phyloP scores from a whole-genome alignment of 2,329 filamentous ascomycete genomes.

The Aspergillus sp. region DNA sequence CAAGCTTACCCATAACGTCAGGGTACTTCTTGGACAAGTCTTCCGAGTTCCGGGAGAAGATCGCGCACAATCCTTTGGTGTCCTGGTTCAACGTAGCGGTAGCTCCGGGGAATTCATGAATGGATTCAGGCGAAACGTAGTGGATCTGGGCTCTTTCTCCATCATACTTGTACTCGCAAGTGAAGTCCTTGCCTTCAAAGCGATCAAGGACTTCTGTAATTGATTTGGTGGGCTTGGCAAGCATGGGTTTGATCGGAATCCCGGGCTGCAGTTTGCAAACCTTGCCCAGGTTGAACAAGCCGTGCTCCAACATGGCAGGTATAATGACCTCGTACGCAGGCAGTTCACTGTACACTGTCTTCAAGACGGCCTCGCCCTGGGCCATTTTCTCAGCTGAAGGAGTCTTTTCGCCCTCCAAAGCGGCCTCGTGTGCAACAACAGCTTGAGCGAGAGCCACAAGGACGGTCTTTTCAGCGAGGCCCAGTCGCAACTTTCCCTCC shows the following conservation, averaged over 20 bases:
- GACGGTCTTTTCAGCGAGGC: conserved; percentile 87
- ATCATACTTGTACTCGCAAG: conserved; percentile 99
- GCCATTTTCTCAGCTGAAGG: conserved; percentile 75
- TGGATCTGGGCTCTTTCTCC: conserved; percentile 98
- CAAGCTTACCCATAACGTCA: conserved; percentile 83
- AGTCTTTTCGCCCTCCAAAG: conserved; percentile 62
- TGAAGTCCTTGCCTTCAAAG: conserved; percentile 92
- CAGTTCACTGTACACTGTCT: conserved; percentile 89
- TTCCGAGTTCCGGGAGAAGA: conserved; percentile 97
- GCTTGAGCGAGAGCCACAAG: conserved; percentile 88
- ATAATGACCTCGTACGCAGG: conserved; percentile 95
- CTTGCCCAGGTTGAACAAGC: conserved; percentile 77
- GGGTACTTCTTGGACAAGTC: conserved; percentile 97
- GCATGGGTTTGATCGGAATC: conserved; percentile 95
- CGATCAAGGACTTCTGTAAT: conserved; percentile 96
- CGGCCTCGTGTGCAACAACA: conserved; percentile 76
- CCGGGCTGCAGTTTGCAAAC: conserved; percentile 90
- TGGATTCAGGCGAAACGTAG: conserved; percentile 80
- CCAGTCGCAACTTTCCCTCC: conserved; percentile 89
- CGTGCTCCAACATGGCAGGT: conserved; percentile 81
- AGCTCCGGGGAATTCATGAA: conserved; percentile 64
- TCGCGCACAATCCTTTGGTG: conserved; percentile 73
- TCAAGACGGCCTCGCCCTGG: conserved; percentile 80
- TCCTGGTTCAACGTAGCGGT: conserved; percentile 63
- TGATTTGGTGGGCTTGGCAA: conserved; percentile 96